Conservation (phyloP, 768 basidiomycete genomes). For the Leccinum olivaceopallidum region DNA sequence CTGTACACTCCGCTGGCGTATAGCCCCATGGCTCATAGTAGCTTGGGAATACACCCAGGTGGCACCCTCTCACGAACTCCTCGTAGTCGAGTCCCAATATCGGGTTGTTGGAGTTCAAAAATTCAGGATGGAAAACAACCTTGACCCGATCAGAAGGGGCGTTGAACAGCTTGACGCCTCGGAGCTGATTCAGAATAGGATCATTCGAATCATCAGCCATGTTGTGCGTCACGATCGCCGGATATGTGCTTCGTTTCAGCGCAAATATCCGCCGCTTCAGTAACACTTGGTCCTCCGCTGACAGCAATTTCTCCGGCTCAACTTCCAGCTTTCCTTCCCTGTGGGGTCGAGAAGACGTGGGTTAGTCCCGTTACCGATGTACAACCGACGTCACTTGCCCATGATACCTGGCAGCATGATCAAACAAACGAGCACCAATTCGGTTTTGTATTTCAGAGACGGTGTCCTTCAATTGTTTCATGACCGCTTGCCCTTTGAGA, state of each 20-base stretch:
- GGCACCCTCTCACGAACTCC: constrained; percentile 97
- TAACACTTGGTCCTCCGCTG: constrained; percentile 89
- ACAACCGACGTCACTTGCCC: constrained; percentile 53
- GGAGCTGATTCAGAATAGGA: constrained; percentile 93
- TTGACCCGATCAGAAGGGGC: constrained; percentile 87
- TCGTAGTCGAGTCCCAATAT: constrained; percentile 98
- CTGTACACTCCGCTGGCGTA: constrained; percentile 98
- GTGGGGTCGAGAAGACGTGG: constrained; percentile 1
- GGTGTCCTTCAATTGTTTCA: constrained; percentile 93
- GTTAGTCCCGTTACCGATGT: neutral
- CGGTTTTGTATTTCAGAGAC: constrained; percentile 94
- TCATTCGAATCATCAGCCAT: constrained; percentile 94
- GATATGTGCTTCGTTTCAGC: constrained; percentile 91
- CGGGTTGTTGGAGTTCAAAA: constrained; percentile 96
- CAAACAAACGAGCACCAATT: constrained; percentile 89
- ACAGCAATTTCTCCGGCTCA: constrained; percentile 73
- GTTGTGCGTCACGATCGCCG: constrained; percentile 97
- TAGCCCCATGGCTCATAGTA: constrained; percentile 98
- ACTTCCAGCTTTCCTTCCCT: constrained; percentile 78
- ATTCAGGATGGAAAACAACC: constrained; percentile 97
- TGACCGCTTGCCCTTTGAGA: constrained; percentile 95
- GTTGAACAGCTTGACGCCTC: constrained; percentile 94
- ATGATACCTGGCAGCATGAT: constrained; percentile 90
- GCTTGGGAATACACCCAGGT: constrained; percentile 97
- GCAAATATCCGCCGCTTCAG: constrained; percentile 97